These are phyloP conservation scores for Paraglomus occultum DNA, from an alignment of 192 early-diverging fungal genomes.

Conservation along the genomic window DNA sequence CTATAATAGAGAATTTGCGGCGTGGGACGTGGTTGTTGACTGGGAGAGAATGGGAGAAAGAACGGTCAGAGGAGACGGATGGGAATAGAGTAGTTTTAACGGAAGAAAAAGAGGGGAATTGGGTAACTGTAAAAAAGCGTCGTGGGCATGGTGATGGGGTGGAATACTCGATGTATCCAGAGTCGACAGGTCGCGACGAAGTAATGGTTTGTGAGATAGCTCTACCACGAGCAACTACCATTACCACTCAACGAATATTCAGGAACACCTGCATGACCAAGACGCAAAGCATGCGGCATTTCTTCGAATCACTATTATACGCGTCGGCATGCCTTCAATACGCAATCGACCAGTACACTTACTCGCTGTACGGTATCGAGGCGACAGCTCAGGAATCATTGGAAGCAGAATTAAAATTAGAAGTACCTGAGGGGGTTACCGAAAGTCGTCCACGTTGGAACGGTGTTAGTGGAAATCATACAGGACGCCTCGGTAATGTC, in stretches of 20 bases:
- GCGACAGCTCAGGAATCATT: constrained; percentile 42
- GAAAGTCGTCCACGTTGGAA: constrained; percentile 26
- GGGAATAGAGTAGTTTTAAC: constrained; percentile 24
- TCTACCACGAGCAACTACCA: neutral
- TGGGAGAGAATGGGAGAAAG: constrained; percentile 22
- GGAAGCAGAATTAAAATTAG: constrained; percentile 47
- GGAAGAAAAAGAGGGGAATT: constrained; percentile 29
- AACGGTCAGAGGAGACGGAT: neutral
- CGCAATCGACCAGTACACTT: constrained; percentile 52
- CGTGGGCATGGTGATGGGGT: constrained; percentile 25
- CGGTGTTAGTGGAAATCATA: neutral
- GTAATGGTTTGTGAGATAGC: neutral
- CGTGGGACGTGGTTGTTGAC: constrained; percentile 8
- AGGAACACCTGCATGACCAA: neutral
- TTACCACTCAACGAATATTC: neutral
- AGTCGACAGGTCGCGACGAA: neutral
- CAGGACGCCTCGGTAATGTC: neutral
- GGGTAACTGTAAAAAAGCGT: constrained; percentile 28
- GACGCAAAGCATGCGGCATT: constrained; percentile 18
- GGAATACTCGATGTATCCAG: constrained; percentile 28
- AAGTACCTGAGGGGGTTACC: constrained; percentile 14
- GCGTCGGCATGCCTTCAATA: constrained; percentile 45
- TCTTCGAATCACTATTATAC: constrained; percentile 31
- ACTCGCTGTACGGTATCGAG: constrained; percentile 49
- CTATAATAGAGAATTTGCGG: constrained; percentile 31